Base-by-base conservation (phyloP, 768 basidiomycete species). In the Exidia glandulosa region DNA sequence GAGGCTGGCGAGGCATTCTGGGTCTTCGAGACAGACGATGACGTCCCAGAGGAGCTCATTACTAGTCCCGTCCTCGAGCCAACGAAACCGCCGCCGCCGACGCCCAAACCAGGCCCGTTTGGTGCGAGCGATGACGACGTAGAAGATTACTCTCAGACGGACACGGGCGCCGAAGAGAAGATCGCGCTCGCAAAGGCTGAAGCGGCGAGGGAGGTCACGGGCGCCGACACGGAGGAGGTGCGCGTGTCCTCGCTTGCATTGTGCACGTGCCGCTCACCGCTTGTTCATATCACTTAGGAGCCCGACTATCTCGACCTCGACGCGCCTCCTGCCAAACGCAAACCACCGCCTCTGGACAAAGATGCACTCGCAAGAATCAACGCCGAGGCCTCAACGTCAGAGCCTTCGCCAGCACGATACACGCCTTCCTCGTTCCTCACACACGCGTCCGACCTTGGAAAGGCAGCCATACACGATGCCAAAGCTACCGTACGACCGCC, bases 1-100 rank as follows among this genome's bases (percentile, higher is more conserved):
- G 96, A 98, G 61, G 93, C 96, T 1, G 96, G 96, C 3, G 96
- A 99, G 74, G 96, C 94, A 0, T 99, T 98, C 79, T 98, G 98
- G 68, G 88, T 99, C 41, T 92, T 98, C 65, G 95, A 99, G 73
- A 97, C 95, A 0, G 90, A 94, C 41, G 90, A 87, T 37, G 93
- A 97, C 61, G 86, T 98, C 32, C 95, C 96, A 2, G 87, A 83
- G 54, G 90, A 94, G 69, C 83, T 99, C 62, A 88, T 94, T 63
- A 99, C 96, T 0, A 92, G 89, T 73, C 96, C 96, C 29, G 75
- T 99, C 27, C 81, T 95, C 14, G 69, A 64, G 48, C 66, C 73
- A 16, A 63, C 62, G 13, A 77, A 85, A 62, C 82, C 88, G 9
- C 85, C 85, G 2, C 74, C 69, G 56, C 68, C 77, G 37, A 69